Evolutionary conservation across 768 basidiomycete genomes (phyloP).

Genomic region (Mycena kentingensis): DNA sequence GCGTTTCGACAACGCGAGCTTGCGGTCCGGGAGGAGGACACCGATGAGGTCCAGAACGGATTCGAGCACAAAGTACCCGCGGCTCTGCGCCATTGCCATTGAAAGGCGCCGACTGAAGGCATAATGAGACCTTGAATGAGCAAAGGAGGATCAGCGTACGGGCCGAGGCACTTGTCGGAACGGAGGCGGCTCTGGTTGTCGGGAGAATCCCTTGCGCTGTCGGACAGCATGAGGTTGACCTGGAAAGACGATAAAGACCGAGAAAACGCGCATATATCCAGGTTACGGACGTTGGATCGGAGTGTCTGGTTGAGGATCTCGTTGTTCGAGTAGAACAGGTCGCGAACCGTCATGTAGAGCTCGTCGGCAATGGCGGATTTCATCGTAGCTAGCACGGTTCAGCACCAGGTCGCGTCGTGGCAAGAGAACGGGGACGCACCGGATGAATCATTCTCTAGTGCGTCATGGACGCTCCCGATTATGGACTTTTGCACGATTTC

Average conservation of each 20-base stretch:
- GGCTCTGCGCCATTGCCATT: constrained; percentile 7
- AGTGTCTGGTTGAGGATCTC: constrained; percentile 9
- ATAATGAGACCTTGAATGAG: neutral
- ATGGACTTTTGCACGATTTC: constrained; percentile 17
- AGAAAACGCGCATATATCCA: constrained; percentile 13
- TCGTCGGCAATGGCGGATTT: constrained; percentile 3
- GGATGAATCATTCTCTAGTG: constrained; percentile 4
- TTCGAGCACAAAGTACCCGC: constrained; percentile 15
- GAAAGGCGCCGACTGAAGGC: constrained; percentile 4
- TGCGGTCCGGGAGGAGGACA: constrained; percentile 7
- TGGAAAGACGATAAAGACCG: neutral
- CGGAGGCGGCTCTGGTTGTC: constrained; percentile 18
- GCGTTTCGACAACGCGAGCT: constrained; percentile 5
- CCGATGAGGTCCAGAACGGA: constrained; percentile 12
- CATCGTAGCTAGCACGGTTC: neutral
- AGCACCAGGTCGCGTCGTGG: neutral
- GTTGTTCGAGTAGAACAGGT: constrained; percentile 6
- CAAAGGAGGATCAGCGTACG: neutral
- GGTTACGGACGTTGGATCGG: constrained; percentile 10
- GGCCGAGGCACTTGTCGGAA: constrained; percentile 11
- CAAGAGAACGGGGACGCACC: neutral
- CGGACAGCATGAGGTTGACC: constrained; percentile 13
- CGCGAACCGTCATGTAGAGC: constrained; percentile 7
- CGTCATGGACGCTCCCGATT: constrained; percentile 14
- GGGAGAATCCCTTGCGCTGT: neutral